phyloP scores from a whole-genome alignment of 805 yeast genomes.

The Cyberlindnera saturnus region DNA sequence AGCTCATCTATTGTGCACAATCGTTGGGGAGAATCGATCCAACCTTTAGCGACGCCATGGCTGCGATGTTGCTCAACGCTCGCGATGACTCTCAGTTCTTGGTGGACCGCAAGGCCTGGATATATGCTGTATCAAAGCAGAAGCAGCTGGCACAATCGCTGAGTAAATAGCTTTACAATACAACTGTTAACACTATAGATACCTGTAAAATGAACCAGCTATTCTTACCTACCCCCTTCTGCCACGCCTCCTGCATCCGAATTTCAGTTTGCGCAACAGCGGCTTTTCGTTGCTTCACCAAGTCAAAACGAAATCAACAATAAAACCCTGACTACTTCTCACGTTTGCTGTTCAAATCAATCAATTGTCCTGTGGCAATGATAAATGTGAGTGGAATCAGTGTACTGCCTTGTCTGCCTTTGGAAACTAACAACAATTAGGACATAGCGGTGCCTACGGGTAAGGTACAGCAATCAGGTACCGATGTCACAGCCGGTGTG shows the following conservation, averaged over 20 bases:
- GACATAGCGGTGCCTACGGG: not conserved
- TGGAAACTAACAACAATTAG: no score
- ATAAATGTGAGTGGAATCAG: not conserved
- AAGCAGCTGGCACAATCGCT: slow-evolving; percentile 20
- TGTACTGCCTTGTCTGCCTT: no score
- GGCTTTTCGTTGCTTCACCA: not conserved
- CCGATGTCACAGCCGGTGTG: not conserved
- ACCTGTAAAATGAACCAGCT: not conserved
- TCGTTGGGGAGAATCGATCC: slow-evolving; percentile 67
- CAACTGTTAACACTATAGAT: not conserved
- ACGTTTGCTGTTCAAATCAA: no score
- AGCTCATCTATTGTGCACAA: slow-evolving; percentile 83
- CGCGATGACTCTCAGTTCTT: slow-evolving; percentile 10
- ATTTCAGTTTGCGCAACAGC: no score
- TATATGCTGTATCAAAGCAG: slow-evolving; percentile 37
- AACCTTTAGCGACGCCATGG: slow-evolving; percentile 57
- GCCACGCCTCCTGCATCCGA: no score
- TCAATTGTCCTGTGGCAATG: not conserved
- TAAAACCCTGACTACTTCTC: not conserved
- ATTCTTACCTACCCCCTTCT: no score
- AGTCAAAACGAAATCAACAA: not conserved
- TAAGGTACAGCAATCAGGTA: slow-evolving; percentile 1
- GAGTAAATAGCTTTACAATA: slow-evolving; percentile 1
- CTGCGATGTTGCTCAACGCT: slow-evolving; percentile 30
- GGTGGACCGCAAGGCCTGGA: slow-evolving; percentile 37